These are phyloP conservation scores for Wickerhamomyces silvicola DNA, from an alignment of 805 yeast species.

Conservation along the genomic window DNA sequence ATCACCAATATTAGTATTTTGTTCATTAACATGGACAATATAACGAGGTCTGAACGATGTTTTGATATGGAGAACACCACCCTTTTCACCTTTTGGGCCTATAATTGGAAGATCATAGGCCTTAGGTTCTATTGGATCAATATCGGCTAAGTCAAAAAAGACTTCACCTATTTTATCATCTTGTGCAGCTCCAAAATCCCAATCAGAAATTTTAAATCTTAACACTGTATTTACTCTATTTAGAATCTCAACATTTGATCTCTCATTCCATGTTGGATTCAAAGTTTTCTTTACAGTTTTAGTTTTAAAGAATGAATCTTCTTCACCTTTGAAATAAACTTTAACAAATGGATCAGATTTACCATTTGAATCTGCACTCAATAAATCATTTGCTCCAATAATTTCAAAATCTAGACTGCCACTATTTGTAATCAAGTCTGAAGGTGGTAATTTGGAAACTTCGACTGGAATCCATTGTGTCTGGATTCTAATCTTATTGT, in stretches of 20 bases:
- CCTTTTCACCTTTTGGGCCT: constrained; percentile 34
- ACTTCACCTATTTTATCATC: constrained; percentile 79
- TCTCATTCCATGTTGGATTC: constrained; percentile 86
- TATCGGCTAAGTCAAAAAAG: constrained; percentile 45
- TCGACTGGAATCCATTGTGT: constrained; percentile 77
- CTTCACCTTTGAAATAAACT: constrained; percentile 58
- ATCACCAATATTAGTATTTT: constrained; percentile 35
- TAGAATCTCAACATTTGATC: constrained; percentile 44
- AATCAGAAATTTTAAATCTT: constrained; percentile 61
- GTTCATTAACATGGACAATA: constrained; percentile 38
- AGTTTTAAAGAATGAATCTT: constrained; percentile 59
- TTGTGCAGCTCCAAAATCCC: constrained; percentile 88
- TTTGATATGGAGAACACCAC: constrained; percentile 57
- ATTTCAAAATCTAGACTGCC: constrained; percentile 65
- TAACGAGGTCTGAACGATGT: constrained; percentile 68
- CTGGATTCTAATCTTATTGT: constrained; percentile 49
- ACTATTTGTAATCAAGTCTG: constrained; percentile 67
- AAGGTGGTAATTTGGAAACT: constrained; percentile 53
- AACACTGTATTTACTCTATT: constrained; percentile 59
- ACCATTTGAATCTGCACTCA: constrained; percentile 87
- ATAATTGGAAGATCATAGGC: constrained; percentile 46
- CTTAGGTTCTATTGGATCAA: constrained; percentile 51
- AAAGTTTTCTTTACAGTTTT: constrained; percentile 80
- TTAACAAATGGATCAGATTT: constrained; percentile 88
- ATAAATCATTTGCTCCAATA: constrained; percentile 57